phyloP scores from a whole-genome alignment of 805 yeast genomes.

The Soucietia sequanensis region DNA sequence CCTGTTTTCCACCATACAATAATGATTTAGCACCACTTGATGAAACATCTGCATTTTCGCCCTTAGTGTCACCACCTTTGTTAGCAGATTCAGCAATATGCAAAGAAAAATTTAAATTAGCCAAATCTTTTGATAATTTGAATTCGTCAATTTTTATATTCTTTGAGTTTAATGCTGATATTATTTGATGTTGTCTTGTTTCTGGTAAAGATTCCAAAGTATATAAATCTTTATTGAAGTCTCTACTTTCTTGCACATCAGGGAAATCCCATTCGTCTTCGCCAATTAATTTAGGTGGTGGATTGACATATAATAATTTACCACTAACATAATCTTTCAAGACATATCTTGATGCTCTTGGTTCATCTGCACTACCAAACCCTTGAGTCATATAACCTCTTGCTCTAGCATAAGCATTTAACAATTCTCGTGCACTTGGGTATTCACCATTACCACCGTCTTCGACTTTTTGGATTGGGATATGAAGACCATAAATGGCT shows the following conservation, averaged over 20 bases:
- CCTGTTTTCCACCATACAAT: constrained; percentile 79
- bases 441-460: constrained; percentile 84
- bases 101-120: constrained; percentile 73
- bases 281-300: constrained; percentile 71
- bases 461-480: constrained; percentile 67
- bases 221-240: constrained; percentile 75
- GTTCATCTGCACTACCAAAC: constrained; percentile 94
- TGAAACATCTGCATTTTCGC: constrained; percentile 13
- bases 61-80: constrained; percentile 28
- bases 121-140: constrained; percentile 67
- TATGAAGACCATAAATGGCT: constrained; percentile 90
- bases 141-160: constrained; percentile 51
- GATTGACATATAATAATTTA: constrained; percentile 76
- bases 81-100: constrained; percentile 62
- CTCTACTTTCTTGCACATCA: constrained; percentile 36
- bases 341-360: constrained; percentile 89
- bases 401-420: constrained; percentile 91
- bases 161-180: constrained; percentile 59
- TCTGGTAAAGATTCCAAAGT: constrained; percentile 65
- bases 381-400: constrained; percentile 98
- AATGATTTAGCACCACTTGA: constrained; percentile 46
- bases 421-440: constrained; percentile 86
- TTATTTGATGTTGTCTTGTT: constrained; percentile 68
- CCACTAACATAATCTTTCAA: constrained; percentile 95
- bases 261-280: constrained; percentile 60